Base-by-base conservation (phyloP, 345 rosid genomes). In the Eucalyptus erythrocorys region DNA sequence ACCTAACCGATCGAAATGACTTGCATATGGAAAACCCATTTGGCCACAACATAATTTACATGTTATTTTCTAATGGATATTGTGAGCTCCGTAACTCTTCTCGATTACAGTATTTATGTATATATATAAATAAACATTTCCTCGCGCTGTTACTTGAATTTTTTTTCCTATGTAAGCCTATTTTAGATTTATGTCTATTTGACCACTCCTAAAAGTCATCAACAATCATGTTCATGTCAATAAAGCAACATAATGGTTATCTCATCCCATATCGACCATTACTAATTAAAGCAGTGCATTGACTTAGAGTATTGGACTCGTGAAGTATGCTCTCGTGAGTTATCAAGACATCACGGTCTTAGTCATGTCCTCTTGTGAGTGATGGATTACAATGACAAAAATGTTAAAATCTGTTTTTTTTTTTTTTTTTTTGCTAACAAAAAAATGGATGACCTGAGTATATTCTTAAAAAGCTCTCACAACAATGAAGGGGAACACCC, bases 241-340 rank as follows among this genome's bases (percentile, higher is more conserved):
- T 21, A 19, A 71, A 42, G 24, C 45, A 37, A 37, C 43, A 3
- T 16, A 34, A 34, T 71, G 21, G 24, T 43, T 3, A 71, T 5
- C 21, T 66, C 1, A 2, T 16, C 21, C 21, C 17, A 64, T 17
- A 34, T 68, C 6, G 0, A 34, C 22, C 24, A 0, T 9, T 68
- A 32, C 24, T 68, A 8, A 68, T 34, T 68, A 16, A 68, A 16
- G 7, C 42, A 8, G 8, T 8, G 2, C 2, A 30, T 61, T 2
- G 4, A 30, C 71, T 13, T 8, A 3, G 5, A 64, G 37, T 7
- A 8, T 13, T 1, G 3, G 40, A 21, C 40, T 66, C 2, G 79
- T 4, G 22, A 15, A 15, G 3, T 30, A 55, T 5, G 1, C 30
- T 55, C 30, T 24, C 3, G 6, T 0, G 61, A 24, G 3, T 55